A percentile compares a stretch with the other conserved stretches of the same genome.
These are phyloP conservation scores for Brassica juncea DNA, from an alignment of 345 rosid species.

Conservation along the genomic window DNA sequence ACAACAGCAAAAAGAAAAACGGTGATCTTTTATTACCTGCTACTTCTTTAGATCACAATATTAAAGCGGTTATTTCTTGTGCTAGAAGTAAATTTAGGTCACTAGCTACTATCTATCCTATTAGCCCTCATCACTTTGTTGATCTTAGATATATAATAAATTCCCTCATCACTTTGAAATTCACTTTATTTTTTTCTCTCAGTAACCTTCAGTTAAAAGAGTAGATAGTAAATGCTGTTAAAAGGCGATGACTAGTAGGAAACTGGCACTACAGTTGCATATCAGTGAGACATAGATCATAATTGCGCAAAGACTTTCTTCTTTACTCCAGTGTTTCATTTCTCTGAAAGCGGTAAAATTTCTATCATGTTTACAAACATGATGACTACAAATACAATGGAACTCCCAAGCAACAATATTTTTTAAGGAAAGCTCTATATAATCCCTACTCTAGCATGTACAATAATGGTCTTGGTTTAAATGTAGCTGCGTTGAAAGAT, in stretches of 20 bases:
- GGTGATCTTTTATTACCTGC: constrained; percentile 31
- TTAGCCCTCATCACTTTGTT: no score
- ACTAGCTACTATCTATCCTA: background rate
- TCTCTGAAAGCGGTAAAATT: constrained; percentile 21
- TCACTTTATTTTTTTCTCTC: background rate
- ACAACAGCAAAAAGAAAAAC: background rate
- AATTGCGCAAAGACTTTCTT: constrained; percentile 9
- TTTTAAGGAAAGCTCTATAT: background rate
- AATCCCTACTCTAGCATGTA: background rate
- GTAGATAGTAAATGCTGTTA: constrained; percentile 33
- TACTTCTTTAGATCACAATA: constrained; percentile 30
- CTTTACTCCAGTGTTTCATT: background rate
- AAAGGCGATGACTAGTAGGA: constrained; percentile 33
- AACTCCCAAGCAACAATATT: background rate
- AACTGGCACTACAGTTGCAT: constrained; percentile 5
- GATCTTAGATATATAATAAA: no score
- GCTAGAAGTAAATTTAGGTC: constrained; percentile 32
- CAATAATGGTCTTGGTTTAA: background rate
- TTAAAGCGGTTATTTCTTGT: constrained; percentile 30
- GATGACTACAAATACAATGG: background rate
- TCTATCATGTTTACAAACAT: background rate
- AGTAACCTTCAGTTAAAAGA: constrained; percentile 21
- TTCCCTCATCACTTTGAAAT: no score
- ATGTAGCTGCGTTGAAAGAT: background rate
- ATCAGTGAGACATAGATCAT: constrained; percentile 14